A percentile compares a stretch with the other conserved stretches of the same genome.
Conservation (phyloP, 768 basidiomycete species). For the Tulasnella sp. region DNA sequence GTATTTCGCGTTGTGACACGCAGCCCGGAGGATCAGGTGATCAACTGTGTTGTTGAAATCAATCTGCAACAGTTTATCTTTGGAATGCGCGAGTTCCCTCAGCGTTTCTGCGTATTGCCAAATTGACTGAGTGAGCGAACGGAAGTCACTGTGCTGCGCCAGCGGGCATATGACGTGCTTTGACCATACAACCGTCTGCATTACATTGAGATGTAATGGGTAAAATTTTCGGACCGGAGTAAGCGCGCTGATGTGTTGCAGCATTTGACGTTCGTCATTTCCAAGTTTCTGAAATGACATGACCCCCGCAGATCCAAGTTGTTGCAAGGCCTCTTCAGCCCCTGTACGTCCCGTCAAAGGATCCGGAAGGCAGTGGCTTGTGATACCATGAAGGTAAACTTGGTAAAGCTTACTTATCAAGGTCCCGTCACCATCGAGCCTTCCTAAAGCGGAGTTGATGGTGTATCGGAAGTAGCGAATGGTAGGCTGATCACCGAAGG, state of each 20-base stretch:
- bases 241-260: constrained; percentile 10
- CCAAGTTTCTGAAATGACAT: constrained; percentile 29
- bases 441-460: constrained; percentile 25
- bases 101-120: no score
- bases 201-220: constrained; percentile 29
- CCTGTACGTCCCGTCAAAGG: constrained; percentile 34
- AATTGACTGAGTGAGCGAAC: no score
- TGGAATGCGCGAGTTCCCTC: no score
- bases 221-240: constrained; percentile 32
- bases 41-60: no score
- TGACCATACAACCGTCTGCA: constrained; percentile 27
- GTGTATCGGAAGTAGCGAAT: constrained; percentile 24
- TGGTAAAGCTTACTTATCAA: constrained; percentile 27
- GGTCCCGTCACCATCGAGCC: constrained; percentile 23
- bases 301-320: constrained; percentile 29
- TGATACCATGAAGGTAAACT: constrained; percentile 36
- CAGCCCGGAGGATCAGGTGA: no score
- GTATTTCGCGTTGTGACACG: no score
- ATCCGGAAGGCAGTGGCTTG: constrained; percentile 33
- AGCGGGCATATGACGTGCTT: constrained; percentile 13
- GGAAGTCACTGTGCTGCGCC: constrained; percentile 28
- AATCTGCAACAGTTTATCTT: no score
- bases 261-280: constrained; percentile 12
- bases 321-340: constrained; percentile 32
- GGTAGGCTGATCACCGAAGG: constrained; percentile 17